Conservation (phyloP, 345 rosid species). For the Pistacia atlantica region DNA sequence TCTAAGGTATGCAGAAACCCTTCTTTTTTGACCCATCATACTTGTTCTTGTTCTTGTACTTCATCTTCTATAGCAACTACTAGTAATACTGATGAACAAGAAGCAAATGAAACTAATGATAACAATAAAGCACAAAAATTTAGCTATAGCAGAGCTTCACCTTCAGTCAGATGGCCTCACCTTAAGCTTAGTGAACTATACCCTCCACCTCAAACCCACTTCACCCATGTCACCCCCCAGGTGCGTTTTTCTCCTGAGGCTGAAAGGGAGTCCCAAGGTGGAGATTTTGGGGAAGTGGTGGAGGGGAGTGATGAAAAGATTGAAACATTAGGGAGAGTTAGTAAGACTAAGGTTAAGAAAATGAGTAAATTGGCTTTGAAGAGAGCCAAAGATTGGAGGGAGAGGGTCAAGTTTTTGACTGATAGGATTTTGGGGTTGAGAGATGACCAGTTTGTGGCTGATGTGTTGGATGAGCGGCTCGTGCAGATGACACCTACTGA, state of each 20-base stretch:
- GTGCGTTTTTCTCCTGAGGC: slow-evolving; percentile 16
- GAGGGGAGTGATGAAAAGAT: slow-evolving; percentile 35
- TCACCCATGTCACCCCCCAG: slow-evolving; percentile 32
- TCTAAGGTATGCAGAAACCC: slow-evolving; percentile 30
- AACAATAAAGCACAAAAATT: slow-evolving; percentile 37
- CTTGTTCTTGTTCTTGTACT: slow-evolving; percentile 22
- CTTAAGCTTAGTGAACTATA: slow-evolving; percentile 52
- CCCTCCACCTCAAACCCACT: slow-evolving; percentile 41
- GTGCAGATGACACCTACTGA: slow-evolving; percentile 96
- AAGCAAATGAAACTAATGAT: slow-evolving; percentile 12
- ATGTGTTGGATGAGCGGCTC: slow-evolving; percentile 65
- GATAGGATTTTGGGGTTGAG: slow-evolving; percentile 59
- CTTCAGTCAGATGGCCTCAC: slow-evolving; percentile 91
- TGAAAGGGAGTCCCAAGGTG: slow-evolving; percentile 8
- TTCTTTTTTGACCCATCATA: slow-evolving; percentile 4
- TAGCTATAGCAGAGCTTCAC: slow-evolving; percentile 84
- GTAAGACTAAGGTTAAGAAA: slow-evolving; percentile 71
- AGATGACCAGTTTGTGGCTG: slow-evolving; percentile 73
- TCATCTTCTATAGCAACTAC: not conserved
- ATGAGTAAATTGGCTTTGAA: slow-evolving; percentile 77
- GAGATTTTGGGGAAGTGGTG: slow-evolving; percentile 22
- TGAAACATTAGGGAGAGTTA: slow-evolving; percentile 48
- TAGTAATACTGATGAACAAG: slow-evolving; percentile 31
- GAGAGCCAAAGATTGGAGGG: slow-evolving; percentile 91
- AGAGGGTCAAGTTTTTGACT: slow-evolving; percentile 67